Conservation (phyloP, 768 basidiomycete genomes). For the Suillus variegatus region DNA sequence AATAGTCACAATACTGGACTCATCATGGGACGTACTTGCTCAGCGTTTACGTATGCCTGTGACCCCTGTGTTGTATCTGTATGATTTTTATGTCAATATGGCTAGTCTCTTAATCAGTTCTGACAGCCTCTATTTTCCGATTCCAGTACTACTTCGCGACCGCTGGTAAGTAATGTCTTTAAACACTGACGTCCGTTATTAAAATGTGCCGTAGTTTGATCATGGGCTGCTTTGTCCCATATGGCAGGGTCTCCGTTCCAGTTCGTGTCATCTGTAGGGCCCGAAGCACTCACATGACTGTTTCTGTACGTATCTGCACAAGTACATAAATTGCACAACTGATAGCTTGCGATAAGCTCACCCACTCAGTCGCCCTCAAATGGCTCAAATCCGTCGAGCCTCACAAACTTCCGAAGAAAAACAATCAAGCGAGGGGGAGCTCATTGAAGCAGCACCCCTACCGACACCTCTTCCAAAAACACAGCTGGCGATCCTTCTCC, state of each 20-base stretch:
- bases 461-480: constrained; percentile 41
- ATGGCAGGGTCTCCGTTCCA: background rate
- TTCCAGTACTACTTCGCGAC: background rate
- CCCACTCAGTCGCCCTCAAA: background rate
- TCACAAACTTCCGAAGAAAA: background rate
- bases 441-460: background rate
- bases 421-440: background rate
- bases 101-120: background rate
- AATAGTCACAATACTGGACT: background rate
- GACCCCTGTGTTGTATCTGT: background rate
- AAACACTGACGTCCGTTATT: background rate
- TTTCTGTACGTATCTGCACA: background rate
- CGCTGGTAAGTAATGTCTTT: background rate
- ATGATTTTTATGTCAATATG: background rate
- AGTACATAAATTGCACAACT: background rate
- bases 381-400: background rate
- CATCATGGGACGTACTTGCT: background rate
- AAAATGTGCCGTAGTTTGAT: background rate
- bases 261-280: background rate
- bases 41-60: background rate
- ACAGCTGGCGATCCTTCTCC: constrained; percentile 39
- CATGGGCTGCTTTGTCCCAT: background rate
- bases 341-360: background rate
- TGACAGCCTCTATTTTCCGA: background rate
- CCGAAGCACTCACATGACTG: background rate